Base-by-base conservation (phyloP, 352 stramenopile genomes). In the Globisporangium parvum region DNA sequence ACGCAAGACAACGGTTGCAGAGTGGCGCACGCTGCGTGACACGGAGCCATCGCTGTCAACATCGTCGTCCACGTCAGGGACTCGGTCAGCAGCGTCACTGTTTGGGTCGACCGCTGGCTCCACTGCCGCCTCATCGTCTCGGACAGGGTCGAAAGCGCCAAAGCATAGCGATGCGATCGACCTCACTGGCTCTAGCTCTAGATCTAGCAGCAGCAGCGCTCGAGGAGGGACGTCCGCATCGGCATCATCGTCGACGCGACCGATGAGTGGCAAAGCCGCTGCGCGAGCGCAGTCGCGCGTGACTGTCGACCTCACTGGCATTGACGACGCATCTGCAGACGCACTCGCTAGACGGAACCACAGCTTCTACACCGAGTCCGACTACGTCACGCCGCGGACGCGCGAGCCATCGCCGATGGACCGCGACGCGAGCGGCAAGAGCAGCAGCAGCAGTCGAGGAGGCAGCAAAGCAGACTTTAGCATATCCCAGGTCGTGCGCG, bases 351-450 rank as follows among this genome's bases (percentile, higher is more conserved):
- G 82, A 59, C 85, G 76, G 47, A 72, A 73, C 4, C 80, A 93
- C 46, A 88, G 71, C 18, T 93, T 93, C 31, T 93, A 91, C 44
- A 71, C 68, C 6, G 79, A 93, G 62, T 73, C 78, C 50, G 73
- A 85, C 35, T 85, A 82, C 12, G 59, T 63, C 4, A 47, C 53
- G 18, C 47, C 63, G n/a, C 51, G 53, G 24, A 65, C 48, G 21
- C 67, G 50, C 35, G 56, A 62, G 23, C 47, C 60, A 24, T 67
- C 57, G 12, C 24, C 55, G 21, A 57, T 49, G 44, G 46, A 68
- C 17, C 59, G 53, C n/a, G n/a, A 69, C 54, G n/a, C 40, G 17
- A 72, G 63, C 35, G n/a, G 56, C n/a, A 82, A 77, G 23, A 47
- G 41, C 20, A 37, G 9, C 31, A 42, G 37, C 37, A 44, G 39